A percentile compares a stretch with the other conserved stretches of the same genome.
phyloP scores from a whole-genome alignment of 768 basidiomycete genomes.

The Pleurotus pulmonarius region DNA sequence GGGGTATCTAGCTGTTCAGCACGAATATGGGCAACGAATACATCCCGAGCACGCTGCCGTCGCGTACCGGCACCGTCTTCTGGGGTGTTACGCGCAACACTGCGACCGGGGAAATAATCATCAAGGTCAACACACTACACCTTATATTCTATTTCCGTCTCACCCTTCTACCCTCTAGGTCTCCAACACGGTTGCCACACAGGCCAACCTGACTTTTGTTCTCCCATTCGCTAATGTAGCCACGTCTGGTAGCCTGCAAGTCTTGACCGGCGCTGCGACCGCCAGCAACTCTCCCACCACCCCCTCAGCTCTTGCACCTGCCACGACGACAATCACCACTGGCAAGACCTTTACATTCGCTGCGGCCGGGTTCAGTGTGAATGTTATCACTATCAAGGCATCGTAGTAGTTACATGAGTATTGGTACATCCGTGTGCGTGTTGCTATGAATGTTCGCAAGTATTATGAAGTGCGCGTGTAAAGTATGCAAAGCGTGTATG shows the following conservation, averaged over 20 bases:
- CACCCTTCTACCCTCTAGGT: slow-evolving; percentile 32
- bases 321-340: slow-evolving; percentile 39
- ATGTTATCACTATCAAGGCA: slow-evolving; percentile 32
- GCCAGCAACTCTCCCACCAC: slow-evolving; percentile 53
- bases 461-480: no score
- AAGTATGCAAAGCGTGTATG: no score
- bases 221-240: slow-evolving; percentile 51
- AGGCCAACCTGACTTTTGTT: slow-evolving; percentile 43
- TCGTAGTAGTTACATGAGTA: slow-evolving; percentile 8
- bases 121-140: slow-evolving; percentile 42
- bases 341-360: slow-evolving; percentile 51
- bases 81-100: slow-evolving; percentile 56
- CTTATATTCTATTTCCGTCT: neutral
- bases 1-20: slow-evolving; percentile 58
- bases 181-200: slow-evolving; percentile 42
- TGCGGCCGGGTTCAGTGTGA: slow-evolving; percentile 44
- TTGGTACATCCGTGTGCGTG: no score
- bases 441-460: no score
- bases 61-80: slow-evolving; percentile 41
- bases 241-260: slow-evolving; percentile 37
- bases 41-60: slow-evolving; percentile 59
- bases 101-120: slow-evolving; percentile 39
- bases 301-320: slow-evolving; percentile 46
- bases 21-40: slow-evolving; percentile 59
- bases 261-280: slow-evolving; percentile 45